phyloP scores from a whole-genome alignment of 345 rosid species.

The Camelina laxa region DNA sequence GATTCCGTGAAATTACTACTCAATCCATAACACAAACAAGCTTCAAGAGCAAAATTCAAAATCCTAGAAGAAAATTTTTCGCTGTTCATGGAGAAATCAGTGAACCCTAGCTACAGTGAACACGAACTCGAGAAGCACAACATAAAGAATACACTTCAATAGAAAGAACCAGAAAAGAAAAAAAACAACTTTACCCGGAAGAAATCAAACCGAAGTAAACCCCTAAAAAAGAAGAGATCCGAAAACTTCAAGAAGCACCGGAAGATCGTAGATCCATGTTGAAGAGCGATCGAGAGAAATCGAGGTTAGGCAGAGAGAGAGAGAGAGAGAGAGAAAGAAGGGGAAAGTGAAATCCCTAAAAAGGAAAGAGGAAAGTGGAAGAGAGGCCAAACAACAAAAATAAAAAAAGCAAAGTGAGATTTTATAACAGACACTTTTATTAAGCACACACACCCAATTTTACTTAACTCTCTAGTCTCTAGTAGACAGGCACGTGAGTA shows the following conservation, averaged over 20 bases:
- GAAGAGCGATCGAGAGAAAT: conserved; percentile 32
- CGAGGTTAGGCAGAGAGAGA: conserved; percentile 35
- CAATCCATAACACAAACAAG: conserved; percentile 12
- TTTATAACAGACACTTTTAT: conserved; percentile 36
- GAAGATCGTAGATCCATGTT: conserved; percentile 52
- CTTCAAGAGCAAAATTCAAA: conserved; percentile 35
- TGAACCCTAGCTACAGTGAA: conserved; percentile 48
- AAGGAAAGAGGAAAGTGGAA: conserved; percentile 42
- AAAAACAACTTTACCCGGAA: conserved; percentile 33
- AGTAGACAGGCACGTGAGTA: neutral
- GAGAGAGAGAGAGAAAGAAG: conserved; percentile 40
- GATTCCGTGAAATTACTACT: neutral
- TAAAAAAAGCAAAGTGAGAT: conserved; percentile 43
- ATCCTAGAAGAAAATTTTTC: neutral
- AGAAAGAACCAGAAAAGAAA: neutral
- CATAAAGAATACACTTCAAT: neutral
- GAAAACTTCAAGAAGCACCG: conserved; percentile 35
- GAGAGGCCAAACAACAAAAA: conserved; percentile 28
- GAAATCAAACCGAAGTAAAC: conserved; percentile 11
- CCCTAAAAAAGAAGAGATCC: neutral
- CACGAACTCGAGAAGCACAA: neutral
- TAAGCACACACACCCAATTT: conserved; percentile 5
- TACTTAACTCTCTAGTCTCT: neutral
- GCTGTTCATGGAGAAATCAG: conserved; percentile 15
- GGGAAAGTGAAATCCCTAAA: conserved; percentile 33